A percentile compares a stretch with the other conserved stretches of the same genome.
phyloP scores from a whole-genome alignment of 345 rosid species.

The Salix koriyanagi region DNA sequence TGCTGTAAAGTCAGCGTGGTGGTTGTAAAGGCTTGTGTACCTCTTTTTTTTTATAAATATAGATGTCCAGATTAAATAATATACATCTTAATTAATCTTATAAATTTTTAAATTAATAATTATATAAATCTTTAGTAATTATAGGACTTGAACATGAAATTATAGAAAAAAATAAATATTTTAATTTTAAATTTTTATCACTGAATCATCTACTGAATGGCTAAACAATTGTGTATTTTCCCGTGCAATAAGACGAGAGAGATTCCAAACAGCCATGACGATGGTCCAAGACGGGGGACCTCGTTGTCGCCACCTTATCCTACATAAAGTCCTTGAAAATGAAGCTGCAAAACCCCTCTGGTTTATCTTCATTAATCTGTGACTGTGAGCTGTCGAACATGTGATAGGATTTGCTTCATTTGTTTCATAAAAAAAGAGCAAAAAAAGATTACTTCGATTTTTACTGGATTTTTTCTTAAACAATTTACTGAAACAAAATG shows the following conservation, averaged over 20 bases:
- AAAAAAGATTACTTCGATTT: no score
- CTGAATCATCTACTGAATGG: no score
- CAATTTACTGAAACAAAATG: no score
- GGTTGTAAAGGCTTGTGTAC: neutral
- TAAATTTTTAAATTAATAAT: accelerated
- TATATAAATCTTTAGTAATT: no score
- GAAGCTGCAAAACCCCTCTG: neutral
- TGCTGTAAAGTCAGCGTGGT: neutral
- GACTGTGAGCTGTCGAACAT: neutral
- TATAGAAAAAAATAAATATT: no score
- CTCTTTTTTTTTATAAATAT: neutral
- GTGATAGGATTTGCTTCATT: neutral
- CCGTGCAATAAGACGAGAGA: neutral
- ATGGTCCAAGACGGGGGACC: neutral
- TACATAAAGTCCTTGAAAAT: neutral
- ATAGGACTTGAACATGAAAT: no score
- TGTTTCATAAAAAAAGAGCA: no score
- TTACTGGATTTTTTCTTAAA: no score
- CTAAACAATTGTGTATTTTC: neutral
- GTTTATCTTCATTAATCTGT: neutral
- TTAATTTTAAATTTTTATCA: no score
- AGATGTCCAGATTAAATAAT: accelerated
- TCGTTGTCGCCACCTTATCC: neutral
- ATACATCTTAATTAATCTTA: accelerated
- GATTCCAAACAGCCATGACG: neutral